phyloP scores from a whole-genome alignment of 2,329 filamentous ascomycete genomes.

The Cladosporium velox region DNA sequence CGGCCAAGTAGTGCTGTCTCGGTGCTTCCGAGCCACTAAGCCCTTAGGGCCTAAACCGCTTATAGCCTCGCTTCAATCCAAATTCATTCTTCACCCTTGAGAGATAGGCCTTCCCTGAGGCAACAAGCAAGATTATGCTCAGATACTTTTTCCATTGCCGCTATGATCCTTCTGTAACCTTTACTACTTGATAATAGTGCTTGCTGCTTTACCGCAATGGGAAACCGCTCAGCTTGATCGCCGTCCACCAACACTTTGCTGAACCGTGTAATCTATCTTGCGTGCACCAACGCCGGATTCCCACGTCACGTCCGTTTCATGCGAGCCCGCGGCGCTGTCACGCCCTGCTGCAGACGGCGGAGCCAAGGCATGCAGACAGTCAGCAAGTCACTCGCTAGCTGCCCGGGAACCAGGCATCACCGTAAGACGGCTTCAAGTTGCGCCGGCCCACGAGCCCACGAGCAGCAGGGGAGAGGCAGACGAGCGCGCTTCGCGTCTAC shows the following conservation, averaged over 20 bases:
- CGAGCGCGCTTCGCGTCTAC: constrained; percentile 5
- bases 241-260: not conserved
- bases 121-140: constrained; percentile 2
- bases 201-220: not conserved
- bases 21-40: constrained; percentile 8
- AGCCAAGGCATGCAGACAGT: constrained; percentile 10
- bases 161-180: not conserved
- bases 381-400: constrained; percentile 14
- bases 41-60: constrained; percentile 1
- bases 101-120: not conserved
- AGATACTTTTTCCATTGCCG: not conserved
- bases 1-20: constrained; percentile 15
- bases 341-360: not conserved
- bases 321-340: constrained; percentile 9
- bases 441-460: constrained; percentile 4
- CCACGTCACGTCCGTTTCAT: constrained; percentile 1
- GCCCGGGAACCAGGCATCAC: constrained; percentile 17
- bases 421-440: constrained; percentile 6
- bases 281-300: not conserved
- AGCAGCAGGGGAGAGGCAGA: not conserved
- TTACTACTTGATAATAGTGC: not conserved
- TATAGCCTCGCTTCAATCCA: constrained; percentile 12
- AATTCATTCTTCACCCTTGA: constrained; percentile 2
- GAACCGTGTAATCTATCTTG: not conserved
- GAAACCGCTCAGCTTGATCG: not conserved